Evolutionary conservation across 805 yeast genomes (phyloP).

Genomic region (Candida schatavii): DNA sequence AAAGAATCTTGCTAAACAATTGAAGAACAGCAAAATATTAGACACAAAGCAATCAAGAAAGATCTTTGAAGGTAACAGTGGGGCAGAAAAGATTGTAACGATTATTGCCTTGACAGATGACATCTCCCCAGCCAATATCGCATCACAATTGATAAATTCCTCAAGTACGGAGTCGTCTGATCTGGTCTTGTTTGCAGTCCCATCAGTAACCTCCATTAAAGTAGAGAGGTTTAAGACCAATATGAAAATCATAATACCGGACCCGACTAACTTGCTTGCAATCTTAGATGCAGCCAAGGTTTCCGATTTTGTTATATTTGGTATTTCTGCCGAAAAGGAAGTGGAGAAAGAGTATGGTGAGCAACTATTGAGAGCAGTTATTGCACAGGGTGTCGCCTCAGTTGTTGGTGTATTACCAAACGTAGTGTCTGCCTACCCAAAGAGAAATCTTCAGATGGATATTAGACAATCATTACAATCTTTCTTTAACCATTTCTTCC

Average conservation of each 20-base stretch:
- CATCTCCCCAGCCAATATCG: slow-evolving; percentile 53
- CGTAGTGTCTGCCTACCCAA: slow-evolving; percentile 61
- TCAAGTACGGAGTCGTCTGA: slow-evolving; percentile 21
- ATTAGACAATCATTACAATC: slow-evolving; percentile 42
- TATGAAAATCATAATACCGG: slow-evolving; percentile 72
- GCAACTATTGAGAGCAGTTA: slow-evolving; percentile 81
- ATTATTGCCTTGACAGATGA: slow-evolving; percentile 78
- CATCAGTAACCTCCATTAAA: slow-evolving; percentile 51
- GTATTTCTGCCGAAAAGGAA: slow-evolving; percentile 83
- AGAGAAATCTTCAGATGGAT: slow-evolving; percentile 74
- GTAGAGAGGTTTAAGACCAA: slow-evolving; percentile 71
- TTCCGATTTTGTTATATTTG: slow-evolving; percentile 86
- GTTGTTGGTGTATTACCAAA: slow-evolving; percentile 78
- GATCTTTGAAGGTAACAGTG: slow-evolving; percentile 74
- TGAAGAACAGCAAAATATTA: slow-evolving; percentile 67
- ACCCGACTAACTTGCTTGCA: slow-evolving; percentile 59
- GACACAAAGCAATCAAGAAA: slow-evolving; percentile 58
- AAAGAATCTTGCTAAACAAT: slow-evolving; percentile 73
- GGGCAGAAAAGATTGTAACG: slow-evolving; percentile 82
- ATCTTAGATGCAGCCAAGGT: slow-evolving; percentile 84
- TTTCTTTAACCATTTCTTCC: slow-evolving; percentile 42
- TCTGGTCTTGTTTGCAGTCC: slow-evolving; percentile 27
- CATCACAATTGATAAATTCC: slow-evolving; percentile 47
- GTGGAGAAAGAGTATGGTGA: slow-evolving; percentile 81
- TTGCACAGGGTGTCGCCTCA: slow-evolving; percentile 88